A percentile compares a stretch with the other conserved stretches of the same genome.
Conservation (phyloP, 768 basidiomycete species). For the Pholiota conissans region DNA sequence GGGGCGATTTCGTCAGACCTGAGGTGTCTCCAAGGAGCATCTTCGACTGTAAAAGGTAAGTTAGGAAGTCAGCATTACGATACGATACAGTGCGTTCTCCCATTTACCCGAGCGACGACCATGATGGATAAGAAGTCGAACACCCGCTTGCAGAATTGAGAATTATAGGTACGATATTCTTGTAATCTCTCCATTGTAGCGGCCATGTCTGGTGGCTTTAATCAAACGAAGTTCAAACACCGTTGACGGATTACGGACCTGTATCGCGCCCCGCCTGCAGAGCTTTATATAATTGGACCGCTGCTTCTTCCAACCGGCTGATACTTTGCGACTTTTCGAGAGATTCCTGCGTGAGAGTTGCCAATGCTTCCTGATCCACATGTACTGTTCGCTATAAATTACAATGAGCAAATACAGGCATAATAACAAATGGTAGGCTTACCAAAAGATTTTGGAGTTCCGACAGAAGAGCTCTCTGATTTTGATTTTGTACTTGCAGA, state of each 20-base stretch:
- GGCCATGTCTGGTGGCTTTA: conserved; percentile 73
- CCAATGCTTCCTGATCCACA: conserved; percentile 76
- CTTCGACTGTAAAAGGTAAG: conserved; percentile 48
- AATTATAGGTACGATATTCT: conserved; percentile 88
- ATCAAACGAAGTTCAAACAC: background rate
- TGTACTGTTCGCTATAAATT: conserved; percentile 85
- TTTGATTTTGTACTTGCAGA: conserved; percentile 95
- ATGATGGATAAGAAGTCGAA: conserved; percentile 89
- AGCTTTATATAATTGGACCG: conserved; percentile 92
- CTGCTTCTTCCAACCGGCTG: conserved; percentile 76
- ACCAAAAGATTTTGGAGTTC: conserved; percentile 91
- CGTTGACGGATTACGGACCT: conserved; percentile 43
- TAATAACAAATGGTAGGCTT: conserved; percentile 16
- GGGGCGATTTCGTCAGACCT: conserved; percentile 46
- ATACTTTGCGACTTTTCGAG: conserved; percentile 80
- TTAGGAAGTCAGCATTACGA: background rate
- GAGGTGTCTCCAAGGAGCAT: conserved; percentile 63
- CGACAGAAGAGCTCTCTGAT: conserved; percentile 79
- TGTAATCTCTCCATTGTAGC: conserved; percentile 91
- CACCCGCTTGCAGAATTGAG: conserved; percentile 91
- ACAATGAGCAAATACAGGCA: background rate
- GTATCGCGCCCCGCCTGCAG: conserved; percentile 87
- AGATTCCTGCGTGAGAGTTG: conserved; percentile 85
- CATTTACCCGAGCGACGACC: conserved; percentile 86
- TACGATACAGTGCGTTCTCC: background rate